Evolutionary conservation across 176 grass and related monocot species (phyloP), one percentile per base, ranked within the genome.

Genomic region (Carex parvula): DNA sequence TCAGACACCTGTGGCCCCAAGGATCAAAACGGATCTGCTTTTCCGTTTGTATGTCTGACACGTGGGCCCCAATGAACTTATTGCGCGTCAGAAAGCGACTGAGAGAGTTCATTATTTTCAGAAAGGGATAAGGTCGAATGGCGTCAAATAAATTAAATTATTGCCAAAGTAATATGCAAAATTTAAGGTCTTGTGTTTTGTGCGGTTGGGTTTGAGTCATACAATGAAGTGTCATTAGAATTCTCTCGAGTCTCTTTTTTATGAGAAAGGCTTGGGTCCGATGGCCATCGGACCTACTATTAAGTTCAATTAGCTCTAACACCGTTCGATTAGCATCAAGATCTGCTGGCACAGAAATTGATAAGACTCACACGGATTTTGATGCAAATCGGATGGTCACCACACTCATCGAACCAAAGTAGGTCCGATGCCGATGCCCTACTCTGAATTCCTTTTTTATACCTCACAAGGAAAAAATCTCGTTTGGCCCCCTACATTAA

Each of bases 111-210:
- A 84, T 84, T 21, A 32, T 18, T 41, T 84, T 17, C 70, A 6
- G 21, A 69, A 80, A 39, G n/a, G 84, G 84, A 86, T 86, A 86
- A 86, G 84, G 60, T 24, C 44, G 74, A 53, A 86, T 39, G 63
- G 39, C 35, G 29, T 86, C 44, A 10, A 50, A 50, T 50, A 50
- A 50, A 48, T 48, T 50, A 50, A 50, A 48, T 48, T 11, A 48
- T 70, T 70, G 35, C 18, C 14, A 42, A 18, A 18, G 4, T 75
- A 39, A 60, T 57, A 41, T 54, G 20, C 44, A 46, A 77, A 76
- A 77, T 73, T 85, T 16, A 50, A 85, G 70, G 41, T 17, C 70
- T 76, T 9, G 66, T 77, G 55, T 75, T 35, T 77, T 37, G 83
- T 62, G 83, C 67, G 15, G 68, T 77, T 83, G 63, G 72, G 44